These are phyloP conservation scores for Alternaria brassicicola DNA, from an alignment of 2,329 filamentous ascomycete genomes.

Conservation along the genomic window DNA sequence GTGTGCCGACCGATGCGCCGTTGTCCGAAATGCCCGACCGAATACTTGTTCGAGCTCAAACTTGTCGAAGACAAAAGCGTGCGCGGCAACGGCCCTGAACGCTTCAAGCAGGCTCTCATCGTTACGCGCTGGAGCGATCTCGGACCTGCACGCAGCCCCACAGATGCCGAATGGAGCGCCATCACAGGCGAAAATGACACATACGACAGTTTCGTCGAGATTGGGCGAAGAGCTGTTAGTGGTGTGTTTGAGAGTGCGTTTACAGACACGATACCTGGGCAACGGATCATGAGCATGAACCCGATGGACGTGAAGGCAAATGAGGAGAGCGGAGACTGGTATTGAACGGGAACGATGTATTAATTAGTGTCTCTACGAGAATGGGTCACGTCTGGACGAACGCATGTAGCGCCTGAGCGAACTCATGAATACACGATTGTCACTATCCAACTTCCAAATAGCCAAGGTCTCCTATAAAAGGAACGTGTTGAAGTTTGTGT, in stretches of 20 bases:
- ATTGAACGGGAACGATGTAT: constrained; percentile 46
- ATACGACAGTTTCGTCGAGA: constrained; percentile 61
- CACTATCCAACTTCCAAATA: not conserved
- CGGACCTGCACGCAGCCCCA: constrained; percentile 57
- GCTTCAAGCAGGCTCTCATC: constrained; percentile 65
- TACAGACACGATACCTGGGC: constrained; percentile 62
- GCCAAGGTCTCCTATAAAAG: not conserved
- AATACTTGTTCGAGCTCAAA: constrained; percentile 67
- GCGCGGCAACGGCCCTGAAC: constrained; percentile 46
- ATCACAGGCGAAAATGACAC: constrained; percentile 50
- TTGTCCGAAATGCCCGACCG: constrained; percentile 66
- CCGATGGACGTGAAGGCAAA: constrained; percentile 60
- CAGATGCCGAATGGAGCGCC: constrained; percentile 60
- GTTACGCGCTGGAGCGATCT: constrained; percentile 68
- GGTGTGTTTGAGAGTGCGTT: constrained; percentile 65
- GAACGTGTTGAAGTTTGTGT: not conserved
- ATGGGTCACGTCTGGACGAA: not conserved
- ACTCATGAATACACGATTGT: not conserved
- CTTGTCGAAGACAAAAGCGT: constrained; percentile 60
- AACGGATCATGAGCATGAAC: constrained; percentile 64
- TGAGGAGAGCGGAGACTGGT: constrained; percentile 65
- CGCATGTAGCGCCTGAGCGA: not conserved
- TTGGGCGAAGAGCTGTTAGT: constrained; percentile 62
- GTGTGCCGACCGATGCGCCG: constrained; percentile 64
- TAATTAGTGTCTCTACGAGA: not conserved